Evolutionary conservation across 352 stramenopile species (phyloP), one percentile per base, ranked within the genome.

Genomic region (Paralagenidium karlingii): DNA sequence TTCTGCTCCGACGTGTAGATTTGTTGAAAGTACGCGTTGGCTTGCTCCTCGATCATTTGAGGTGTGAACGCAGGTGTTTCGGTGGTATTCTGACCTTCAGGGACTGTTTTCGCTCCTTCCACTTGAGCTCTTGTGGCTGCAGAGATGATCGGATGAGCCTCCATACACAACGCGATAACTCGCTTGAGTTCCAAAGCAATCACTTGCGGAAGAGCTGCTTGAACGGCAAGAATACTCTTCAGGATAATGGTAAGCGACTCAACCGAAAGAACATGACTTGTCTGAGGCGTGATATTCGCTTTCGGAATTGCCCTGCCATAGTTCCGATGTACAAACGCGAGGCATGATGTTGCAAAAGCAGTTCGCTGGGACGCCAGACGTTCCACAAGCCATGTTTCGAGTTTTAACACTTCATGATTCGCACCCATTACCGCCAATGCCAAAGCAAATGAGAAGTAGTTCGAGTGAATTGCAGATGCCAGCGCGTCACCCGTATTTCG

Each of bases 1-100:
- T 94, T 97, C 58, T 98, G 89, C 59, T 99, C 93, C 8, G 82
- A 96, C 11, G 88, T 97, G 67, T 99, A 99, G 43, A 99, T 99
- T 57, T 98, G 94, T 63, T 99, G 94, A 63, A 99, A 99, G 60
- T 98, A 98, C 8, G 82, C 82, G 57, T 98, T 98, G 15, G 95
- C 94, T 53, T 97, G 86, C 60, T 98, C 93, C 70, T 99, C 95
- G 43, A 99, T 97, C 61, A 98, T 96, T 58, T 98, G 92, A 10
- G 77, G 67, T 15, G 73, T 89, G 50, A 82, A 85, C 7, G 65
- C 49, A 11, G 71, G 38, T 10, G 55, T 44, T n/a, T 47, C 40
- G 7, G 33, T 44, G 3, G 24, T 31, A n/a, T n/a, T n/a, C n/a
- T n/a, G n/a, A n/a, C n/a, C n/a, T 1, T 34, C 21, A 6, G 38